Base-by-base conservation (phyloP, 192 early-diverging fungal genomes). In the Entomortierella beljakovae region DNA sequence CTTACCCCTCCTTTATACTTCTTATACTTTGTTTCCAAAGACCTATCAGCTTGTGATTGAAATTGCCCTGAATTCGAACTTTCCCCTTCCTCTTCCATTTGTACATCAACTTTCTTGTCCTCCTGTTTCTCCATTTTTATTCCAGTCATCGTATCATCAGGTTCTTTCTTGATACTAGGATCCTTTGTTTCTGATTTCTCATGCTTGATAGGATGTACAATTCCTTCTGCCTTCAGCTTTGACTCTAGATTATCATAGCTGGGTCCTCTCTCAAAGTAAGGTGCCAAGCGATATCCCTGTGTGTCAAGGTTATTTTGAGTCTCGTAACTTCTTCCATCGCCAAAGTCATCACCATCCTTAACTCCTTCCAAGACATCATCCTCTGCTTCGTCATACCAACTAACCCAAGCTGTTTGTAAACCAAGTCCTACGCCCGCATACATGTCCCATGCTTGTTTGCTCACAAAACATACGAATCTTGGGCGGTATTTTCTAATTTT, bases 381-480 rank as follows among this genome's bases (percentile, higher is more conserved):
- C 28, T 79, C 75, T 0, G 38, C 34, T 29, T 64, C 61, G 54
- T 79, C 57, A 43, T 60, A 52, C 75, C 75, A 79, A 6, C 66
- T 64, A 1, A 79, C 62, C 75, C 75, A 79, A 0, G 67, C 75
- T 9, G 75, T 65, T 38, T 79, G 75, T 2, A 79, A 50, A 0
- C 75, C 75, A 10, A 79, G 51, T 8, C 75, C 75, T 2, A 79
- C 62, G 1, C 75, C 75, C 1, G 81, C 54, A 71, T 88, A 93
- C n/a, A 87, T 85, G 26, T 90, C 87, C 83, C 87, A 93, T 15
- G 88, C 89, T 13, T 88, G 88, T 56, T 88, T 91, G 52, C 92
- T 89, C 15, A 93, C 86, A 80, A 92, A 93, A 55, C 88, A 91
- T 0, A 88, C 84, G 56, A 91, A 83, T 42, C 81, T 80, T 9